Conservation (phyloP, 805 yeast genomes). For the Cyberlindnera euphorbiiphila region DNA sequence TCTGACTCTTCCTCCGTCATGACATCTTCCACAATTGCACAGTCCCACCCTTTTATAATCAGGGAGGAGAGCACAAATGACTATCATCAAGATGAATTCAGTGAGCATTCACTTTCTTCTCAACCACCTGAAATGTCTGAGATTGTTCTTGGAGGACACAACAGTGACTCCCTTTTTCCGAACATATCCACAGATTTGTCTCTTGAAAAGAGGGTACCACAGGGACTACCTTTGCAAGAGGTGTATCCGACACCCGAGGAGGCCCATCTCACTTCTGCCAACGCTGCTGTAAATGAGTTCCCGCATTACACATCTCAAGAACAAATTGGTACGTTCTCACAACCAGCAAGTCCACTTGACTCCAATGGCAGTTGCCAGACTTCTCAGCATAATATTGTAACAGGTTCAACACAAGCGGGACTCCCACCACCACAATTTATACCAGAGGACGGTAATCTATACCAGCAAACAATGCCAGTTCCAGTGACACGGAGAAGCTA, state of each 20-base stretch:
- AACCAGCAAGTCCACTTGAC: constrained; percentile 10
- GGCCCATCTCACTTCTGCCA: constrained; percentile 10
- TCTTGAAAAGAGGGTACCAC: constrained; percentile 11
- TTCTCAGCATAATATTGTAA: background rate
- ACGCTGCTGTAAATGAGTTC: constrained; percentile 6
- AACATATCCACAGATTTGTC: constrained; percentile 10
- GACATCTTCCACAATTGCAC: constrained; percentile 1
- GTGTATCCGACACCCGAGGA: constrained; percentile 17
- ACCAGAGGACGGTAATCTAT: too few species aligned
- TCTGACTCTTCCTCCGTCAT: background rate
- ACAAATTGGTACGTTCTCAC: constrained; percentile 4
- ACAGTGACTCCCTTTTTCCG: constrained; percentile 10
- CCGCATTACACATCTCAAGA: constrained; percentile 7
- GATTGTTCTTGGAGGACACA: background rate
- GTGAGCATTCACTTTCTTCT: background rate
- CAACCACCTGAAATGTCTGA: constrained; percentile 2
- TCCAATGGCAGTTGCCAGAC: constrained; percentile 1
- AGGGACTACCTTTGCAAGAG: constrained; percentile 7
- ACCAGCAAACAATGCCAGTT: background rate
- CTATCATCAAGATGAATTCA: background rate
- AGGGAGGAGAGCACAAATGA: background rate
- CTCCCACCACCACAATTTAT: background rate
- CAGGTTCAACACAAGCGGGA: background rate
- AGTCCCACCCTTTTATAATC: background rate
- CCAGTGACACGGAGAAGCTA: background rate